Base-by-base conservation (phyloP, 345 rosid species). In the Salix caprea region DNA sequence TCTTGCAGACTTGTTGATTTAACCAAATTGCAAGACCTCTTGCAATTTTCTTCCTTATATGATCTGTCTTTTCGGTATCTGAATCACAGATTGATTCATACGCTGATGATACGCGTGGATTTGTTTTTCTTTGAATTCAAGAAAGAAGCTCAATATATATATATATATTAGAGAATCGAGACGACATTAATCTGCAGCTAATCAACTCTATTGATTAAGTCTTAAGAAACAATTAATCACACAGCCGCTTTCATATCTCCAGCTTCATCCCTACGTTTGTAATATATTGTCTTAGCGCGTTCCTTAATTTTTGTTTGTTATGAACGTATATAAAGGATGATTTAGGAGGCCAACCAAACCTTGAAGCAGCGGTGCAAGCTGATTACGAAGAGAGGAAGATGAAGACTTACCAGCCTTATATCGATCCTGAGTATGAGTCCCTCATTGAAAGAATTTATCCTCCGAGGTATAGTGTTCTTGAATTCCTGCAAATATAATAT, bases 391-490 rank as follows among this genome's bases (percentile, higher is more conserved):
- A 83, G 11, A 40, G 44, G 44, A 34, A 79, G 79, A 92, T 93
- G 97, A 92, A 89, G 82, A 79, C 76, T 56, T 91, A 93, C 76
- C 89, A 88, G 75, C 97, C 97, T 71, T 91, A 89, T 75, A 48
- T 88, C 75, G 96, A 93, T 82, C 97, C 98, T 8, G 93, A 88
- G 50, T 87, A 82, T 60, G 92, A 96, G 71, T 85, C 91, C 34
- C 89, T 96, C 71, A 81, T 96, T 50, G 99, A 93, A 80, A 86
- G 96, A 83, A 96, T 96, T 54, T 77, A 96, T 73, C 97, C 98
- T 77, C 91, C 97, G 19, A 89, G 93, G 97, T 90, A 67, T 23
- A 7, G 8, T 26, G 36, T 42, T 64, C 48, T 52, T 34, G 23
- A 24, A 11, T 62, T 36, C 42, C 15, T 24, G 10, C 24, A 32